Percentiles rank a stretch among this genome's conserved stretches.
These are phyloP conservation scores for Solanum piurae DNA, from an alignment of 257 asterid species.

Conservation along the genomic window DNA sequence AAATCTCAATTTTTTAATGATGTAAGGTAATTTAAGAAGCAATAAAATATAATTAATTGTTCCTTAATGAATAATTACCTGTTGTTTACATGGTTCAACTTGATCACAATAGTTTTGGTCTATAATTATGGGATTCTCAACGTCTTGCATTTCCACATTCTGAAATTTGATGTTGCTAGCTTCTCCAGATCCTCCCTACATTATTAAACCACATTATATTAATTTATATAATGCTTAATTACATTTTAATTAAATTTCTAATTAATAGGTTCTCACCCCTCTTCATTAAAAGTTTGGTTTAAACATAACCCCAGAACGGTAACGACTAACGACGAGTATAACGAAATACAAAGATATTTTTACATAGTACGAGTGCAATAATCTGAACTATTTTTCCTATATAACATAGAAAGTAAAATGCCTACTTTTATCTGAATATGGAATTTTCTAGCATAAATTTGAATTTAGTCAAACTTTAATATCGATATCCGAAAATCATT, in stretches of 20 bases:
- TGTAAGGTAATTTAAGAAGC: background rate
- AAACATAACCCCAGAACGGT: background rate
- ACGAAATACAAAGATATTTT: background rate
- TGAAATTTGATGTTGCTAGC: constrained; percentile 67
- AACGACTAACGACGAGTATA: too few relatives aligned
- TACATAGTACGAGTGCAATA: background rate
- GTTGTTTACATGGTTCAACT: constrained; percentile 40
- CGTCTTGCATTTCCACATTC: constrained; percentile 51
- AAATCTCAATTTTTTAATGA: background rate
- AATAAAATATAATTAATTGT: background rate
- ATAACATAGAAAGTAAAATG: background rate
- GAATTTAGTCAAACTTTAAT: background rate
- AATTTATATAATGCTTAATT: background rate
- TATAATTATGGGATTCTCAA: constrained; percentile 63
- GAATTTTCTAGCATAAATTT: background rate
- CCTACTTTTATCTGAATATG: constrained; percentile 5
- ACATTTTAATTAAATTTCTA: background rate
- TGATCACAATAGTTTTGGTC: constrained; percentile 78
- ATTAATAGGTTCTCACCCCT: background rate
- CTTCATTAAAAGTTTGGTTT: background rate
- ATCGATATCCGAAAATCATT: background rate
- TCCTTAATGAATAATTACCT: constrained; percentile 13
- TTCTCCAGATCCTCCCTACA: constrained; percentile 84
- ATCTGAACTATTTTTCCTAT: background rate
- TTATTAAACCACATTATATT: background rate